Percentiles rank a stretch among this genome's conserved stretches.
Conservation (phyloP, 139 green algal genomes). For the Micromonas pusilla region DNA sequence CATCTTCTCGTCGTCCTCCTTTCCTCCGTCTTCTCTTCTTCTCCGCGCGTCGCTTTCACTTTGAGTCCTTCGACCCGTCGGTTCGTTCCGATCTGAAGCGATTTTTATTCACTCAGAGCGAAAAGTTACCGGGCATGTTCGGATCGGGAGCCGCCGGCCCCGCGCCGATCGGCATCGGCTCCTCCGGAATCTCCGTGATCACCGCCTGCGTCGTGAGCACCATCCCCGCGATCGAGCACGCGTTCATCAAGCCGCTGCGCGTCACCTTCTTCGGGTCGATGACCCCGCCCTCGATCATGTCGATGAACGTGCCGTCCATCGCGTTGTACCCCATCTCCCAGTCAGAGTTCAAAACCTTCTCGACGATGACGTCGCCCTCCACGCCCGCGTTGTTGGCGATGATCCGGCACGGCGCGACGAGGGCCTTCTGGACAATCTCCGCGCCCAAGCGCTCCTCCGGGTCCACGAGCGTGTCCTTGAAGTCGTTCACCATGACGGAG, state of each 20-base stretch:
- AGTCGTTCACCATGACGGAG: slow-evolving; percentile 54
- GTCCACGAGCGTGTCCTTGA: slow-evolving; percentile 70
- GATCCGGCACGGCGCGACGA: slow-evolving; percentile 48
- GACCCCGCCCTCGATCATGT: slow-evolving; percentile 66
- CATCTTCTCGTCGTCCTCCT: no score
- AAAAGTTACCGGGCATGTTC: no score
- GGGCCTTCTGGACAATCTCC: slow-evolving; percentile 88
- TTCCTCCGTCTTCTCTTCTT: no score
- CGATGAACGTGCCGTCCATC: slow-evolving; percentile 48
- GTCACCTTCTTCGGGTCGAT: slow-evolving; percentile 96
- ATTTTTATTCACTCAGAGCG: no score
- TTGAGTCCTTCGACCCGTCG: no score
- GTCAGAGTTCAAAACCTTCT: slow-evolving; percentile 70
- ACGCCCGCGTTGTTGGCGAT: slow-evolving; percentile 88
- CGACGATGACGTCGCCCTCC: slow-evolving; percentile 82
- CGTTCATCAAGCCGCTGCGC: slow-evolving; percentile 79
- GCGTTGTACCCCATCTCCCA: slow-evolving; percentile 94
- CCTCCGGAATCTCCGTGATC: slow-evolving; percentile 71
- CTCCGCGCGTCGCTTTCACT: no score
- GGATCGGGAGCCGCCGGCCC: no score
- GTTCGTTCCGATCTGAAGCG: no score
- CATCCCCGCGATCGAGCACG: slow-evolving; percentile 92
- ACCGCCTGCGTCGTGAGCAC: slow-evolving; percentile 97
- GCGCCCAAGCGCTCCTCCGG: slow-evolving; percentile 85
- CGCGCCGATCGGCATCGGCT: no score